Conservation (phyloP, 2,329 filamentous ascomycete genomes). For the Talaromyces amestolkiae region DNA sequence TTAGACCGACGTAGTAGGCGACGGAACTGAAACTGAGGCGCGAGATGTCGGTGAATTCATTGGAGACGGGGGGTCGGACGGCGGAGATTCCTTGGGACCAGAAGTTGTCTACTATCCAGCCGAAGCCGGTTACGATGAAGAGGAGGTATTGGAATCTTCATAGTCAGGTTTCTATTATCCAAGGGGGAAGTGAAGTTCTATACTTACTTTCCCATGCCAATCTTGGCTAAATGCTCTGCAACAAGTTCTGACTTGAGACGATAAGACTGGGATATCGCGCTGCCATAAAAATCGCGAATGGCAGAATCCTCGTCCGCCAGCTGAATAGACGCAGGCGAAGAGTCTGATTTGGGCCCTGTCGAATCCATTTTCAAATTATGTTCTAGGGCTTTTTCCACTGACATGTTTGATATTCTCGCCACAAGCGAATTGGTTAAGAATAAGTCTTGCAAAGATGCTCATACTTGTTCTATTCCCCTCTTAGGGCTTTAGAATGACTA, state of each 20-base stretch:
- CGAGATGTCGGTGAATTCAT: conserved; percentile 27
- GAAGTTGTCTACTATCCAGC: conserved; percentile 65
- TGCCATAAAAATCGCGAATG: conserved; percentile 37
- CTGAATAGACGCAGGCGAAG: not conserved
- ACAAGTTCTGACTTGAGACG: conserved; percentile 33
- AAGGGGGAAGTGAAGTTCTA: not conserved
- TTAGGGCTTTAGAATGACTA: conserved; percentile 1
- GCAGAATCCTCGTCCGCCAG: not conserved
- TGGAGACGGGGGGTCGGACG: conserved; percentile 29
- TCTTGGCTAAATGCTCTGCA: conserved; percentile 28
- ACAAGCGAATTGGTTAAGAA: not conserved
- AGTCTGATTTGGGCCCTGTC: not conserved
- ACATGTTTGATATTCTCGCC: not conserved
- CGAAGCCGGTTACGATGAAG: conserved; percentile 65
- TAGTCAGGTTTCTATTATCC: not conserved
- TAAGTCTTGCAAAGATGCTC: no score
- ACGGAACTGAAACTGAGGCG: conserved; percentile 35
- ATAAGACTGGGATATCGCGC: conserved; percentile 32
- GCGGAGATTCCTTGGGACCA: conserved; percentile 31
- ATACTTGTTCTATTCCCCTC: not conserved
- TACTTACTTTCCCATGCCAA: conserved; percentile 33
- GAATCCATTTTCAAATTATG: not conserved
- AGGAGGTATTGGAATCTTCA: conserved; percentile 55
- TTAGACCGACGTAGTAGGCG: conserved; percentile 42
- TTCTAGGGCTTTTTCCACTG: not conserved